Evolutionary conservation across 1,284 basidiomycete species (phyloP), one percentile per base, ranked within the genome.

Genomic region (Anthracocystis panici-leucophaei): DNA sequence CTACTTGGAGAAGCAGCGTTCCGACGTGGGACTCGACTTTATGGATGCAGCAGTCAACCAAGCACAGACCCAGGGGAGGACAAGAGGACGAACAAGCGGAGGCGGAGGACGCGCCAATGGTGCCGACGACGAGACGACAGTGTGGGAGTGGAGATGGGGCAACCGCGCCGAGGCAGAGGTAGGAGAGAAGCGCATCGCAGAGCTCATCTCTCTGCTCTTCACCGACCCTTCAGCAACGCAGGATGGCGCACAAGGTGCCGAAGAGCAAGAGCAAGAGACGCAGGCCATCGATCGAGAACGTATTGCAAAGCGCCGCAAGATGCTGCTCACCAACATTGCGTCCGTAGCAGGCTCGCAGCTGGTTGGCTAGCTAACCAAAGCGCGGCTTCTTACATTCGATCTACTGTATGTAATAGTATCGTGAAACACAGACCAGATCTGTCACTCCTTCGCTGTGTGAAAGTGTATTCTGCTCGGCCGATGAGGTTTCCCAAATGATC

Each of bases 81-180:
- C 64, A 18, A 46, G 73, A 45, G 70, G 61, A 16, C 65, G 74
- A 1, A 12, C 40, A 2, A 61, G 64, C 29, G 67, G 58, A 42
- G 59, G 41, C 0, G 65, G 45, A 21, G 33, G 54, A 3, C 57
- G 64, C 10, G 57, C 42, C 2, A 25, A 20, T 12, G 61, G 45
- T 20, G 59, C 56, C 0, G 74, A 63, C 1, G 84, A 82, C 20
- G 79, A 81, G 21, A 45, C 38, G 3, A 56, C 54, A 4, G 48
- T 83, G 38, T 75, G 72, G 72, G 84, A 84, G 46, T 86, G 82
- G 80, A 56, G 79, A 25, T 86, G 85, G 85, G 85, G 85, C 6
- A 75, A 80, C 40, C 52, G 85, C 1, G 76, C 81, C 16, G 82
- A 85, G 31, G 66, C 63, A 23, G 85, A 86, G 58, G 57, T 86